These are phyloP conservation scores for Pisolithus thermaeus DNA, from an alignment of 1,284 basidiomycete species.

Conservation along the genomic window DNA sequence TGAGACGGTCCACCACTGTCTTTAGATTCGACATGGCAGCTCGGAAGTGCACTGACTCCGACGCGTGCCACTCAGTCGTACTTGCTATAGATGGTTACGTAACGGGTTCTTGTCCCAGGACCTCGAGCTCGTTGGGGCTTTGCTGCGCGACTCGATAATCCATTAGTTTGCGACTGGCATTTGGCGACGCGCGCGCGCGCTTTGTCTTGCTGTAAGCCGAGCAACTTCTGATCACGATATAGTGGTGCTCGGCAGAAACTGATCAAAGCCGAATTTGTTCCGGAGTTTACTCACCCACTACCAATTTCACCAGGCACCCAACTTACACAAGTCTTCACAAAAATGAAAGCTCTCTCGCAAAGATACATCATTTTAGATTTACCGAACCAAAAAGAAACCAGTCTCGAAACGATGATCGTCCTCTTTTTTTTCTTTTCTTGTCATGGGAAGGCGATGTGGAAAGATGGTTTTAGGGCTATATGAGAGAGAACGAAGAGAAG, in stretches of 20 bases:
- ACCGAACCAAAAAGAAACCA: neutral
- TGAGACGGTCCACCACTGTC: slow-evolving; percentile 47
- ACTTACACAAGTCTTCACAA: neutral
- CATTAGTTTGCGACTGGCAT: no score
- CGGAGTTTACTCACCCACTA: no score
- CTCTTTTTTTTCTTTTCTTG: neutral
- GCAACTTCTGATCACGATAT: no score
- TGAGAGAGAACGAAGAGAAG: neutral
- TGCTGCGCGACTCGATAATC: no score
- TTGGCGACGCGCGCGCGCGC: no score
- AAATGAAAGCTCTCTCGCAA: neutral
- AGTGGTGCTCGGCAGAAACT: no score
- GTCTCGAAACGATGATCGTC: neutral
- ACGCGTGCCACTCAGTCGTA: neutral
- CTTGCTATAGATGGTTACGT: no score
- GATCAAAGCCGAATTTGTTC: no score
- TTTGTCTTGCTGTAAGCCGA: no score
- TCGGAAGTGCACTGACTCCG: neutral
- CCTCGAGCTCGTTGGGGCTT: no score
- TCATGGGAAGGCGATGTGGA: neutral
- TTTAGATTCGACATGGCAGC: slow-evolving; percentile 36
- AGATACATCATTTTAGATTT: neutral
- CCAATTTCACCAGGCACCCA: no score
- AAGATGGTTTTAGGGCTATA: neutral
- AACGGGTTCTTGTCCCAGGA: no score